Percentiles rank a stretch among this genome's conserved stretches.
phyloP scores from a whole-genome alignment of 306 rosid genomes.

The Castanea sativa region DNA sequence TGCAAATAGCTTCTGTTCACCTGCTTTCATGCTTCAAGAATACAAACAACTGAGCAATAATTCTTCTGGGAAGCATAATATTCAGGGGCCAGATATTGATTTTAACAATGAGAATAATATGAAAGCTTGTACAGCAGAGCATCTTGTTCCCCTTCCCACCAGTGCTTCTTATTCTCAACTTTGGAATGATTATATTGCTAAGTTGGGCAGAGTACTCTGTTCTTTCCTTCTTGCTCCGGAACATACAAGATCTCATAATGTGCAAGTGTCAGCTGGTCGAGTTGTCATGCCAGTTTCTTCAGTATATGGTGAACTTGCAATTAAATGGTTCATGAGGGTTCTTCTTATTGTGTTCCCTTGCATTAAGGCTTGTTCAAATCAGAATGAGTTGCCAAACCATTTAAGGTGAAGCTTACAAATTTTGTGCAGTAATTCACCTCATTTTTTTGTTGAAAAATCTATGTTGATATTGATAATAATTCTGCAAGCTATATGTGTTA shows the following conservation, averaged over 20 bases:
- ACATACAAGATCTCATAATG: conserved; percentile 48
- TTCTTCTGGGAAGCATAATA: conserved; percentile 36
- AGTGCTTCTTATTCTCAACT: conserved; percentile 45
- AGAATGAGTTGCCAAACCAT: conserved; percentile 64
- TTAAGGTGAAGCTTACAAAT: conserved; percentile 58
- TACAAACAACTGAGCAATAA: conserved; percentile 45
- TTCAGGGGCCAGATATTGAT: conserved; percentile 36
- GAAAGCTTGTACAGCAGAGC: conserved; percentile 32
- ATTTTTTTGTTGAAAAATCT: neutral
- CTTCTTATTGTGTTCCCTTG: conserved; percentile 75
- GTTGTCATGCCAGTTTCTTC: conserved; percentile 54
- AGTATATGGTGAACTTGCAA: conserved; percentile 65
- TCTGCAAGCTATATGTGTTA: neutral
- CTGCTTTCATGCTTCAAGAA: conserved; percentile 87
- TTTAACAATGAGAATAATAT: conserved; percentile 29
- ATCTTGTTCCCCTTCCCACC: conserved; percentile 38
- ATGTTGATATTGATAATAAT: neutral
- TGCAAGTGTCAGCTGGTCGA: conserved; percentile 57
- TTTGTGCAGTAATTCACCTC: conserved; percentile 12
- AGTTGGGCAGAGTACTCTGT: conserved; percentile 75
- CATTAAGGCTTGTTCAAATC: conserved; percentile 82
- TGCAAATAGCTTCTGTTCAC: conserved; percentile 94
- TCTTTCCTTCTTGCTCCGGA: conserved; percentile 76
- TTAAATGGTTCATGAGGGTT: conserved; percentile 85
- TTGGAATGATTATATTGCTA: conserved; percentile 73